Conservation (phyloP, 805 yeast species). For the Barnettozyma pratensis region DNA sequence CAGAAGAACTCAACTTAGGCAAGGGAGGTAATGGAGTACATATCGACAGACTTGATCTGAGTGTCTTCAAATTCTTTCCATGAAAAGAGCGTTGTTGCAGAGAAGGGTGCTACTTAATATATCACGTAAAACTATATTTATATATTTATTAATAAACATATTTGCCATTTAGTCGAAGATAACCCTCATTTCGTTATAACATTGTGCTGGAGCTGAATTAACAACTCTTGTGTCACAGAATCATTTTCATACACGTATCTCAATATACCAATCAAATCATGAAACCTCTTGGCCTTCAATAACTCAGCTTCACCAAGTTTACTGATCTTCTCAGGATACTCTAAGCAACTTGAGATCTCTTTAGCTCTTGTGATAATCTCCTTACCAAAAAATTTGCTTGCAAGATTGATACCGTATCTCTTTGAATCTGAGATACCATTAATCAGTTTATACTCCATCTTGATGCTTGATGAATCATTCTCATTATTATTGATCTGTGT, state of each 20-base stretch:
- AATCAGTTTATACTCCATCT: constrained; percentile 28
- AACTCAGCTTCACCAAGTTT: neutral
- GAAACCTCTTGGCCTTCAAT: constrained; percentile 23
- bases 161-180: no score
- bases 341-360: constrained; percentile 19
- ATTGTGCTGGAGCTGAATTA: constrained; percentile 26
- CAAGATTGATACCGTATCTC: constrained; percentile 30
- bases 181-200: no score
- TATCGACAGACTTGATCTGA: no score
- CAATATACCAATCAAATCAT: constrained; percentile 25
- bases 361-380: constrained; percentile 26
- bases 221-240: constrained; percentile 11
- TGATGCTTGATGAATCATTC: constrained; percentile 13
- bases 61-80: no score
- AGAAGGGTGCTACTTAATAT: no score
- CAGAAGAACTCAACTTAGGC: no score
- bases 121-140: neutral
- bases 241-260: constrained; percentile 13
- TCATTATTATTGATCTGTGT: constrained; percentile 16
- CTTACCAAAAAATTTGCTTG: constrained; percentile 22
- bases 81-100: no score
- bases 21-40: no score
- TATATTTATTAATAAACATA: constrained; percentile 16
- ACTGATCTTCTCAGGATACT: constrained; percentile 9
- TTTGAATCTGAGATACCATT: constrained; percentile 21